Evolutionary conservation across 345 rosid species (phyloP), one percentile per base, ranked within the genome.

Genomic region (Bruguiera parviflora): DNA sequence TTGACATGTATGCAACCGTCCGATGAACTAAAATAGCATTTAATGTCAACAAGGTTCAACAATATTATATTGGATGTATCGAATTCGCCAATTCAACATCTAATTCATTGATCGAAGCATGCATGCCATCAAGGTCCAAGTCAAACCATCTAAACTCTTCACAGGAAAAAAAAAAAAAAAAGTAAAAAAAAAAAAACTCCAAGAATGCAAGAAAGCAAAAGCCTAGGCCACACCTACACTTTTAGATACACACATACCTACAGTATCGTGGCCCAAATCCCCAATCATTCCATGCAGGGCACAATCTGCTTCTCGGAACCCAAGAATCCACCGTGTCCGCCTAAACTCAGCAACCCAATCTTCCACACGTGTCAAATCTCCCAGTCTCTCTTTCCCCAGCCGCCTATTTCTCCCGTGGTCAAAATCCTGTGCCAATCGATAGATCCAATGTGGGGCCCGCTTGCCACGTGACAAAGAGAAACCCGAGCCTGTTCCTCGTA

Each of bases 261-360:
- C 47, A 24, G 9, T 18, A 9, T 35, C 9, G 16, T 35, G 24
- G 68, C 73, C 75, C 70, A 71, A 68, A 79, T 66, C 65, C 61
- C 73, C 68, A 79, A 81, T 80, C 76, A 86, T 85, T 84, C 89
- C 80, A 75, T 64, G 84, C 79, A 78, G 73, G 83, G 85, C 84
- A 81, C 83, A 81, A 89, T 89, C 87, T 85, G 84, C 83, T 77
- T 66, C 82, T 72, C 89, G 82, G 88, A 73, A 64, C 71, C 88
- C 86, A 58, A 85, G 75, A 80, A 83, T 86, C 86, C 77, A 76
- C 83, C 73, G 25, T 88, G 96, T 89, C 86, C 84, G 89, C 78
- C 90, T 78, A 79, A 69, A 79, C 88, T 75, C 78, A 81, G 96
- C 86, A 84, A 13, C 39, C 55, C 35, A 49, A 8, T 20, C 65